Percentiles rank a stretch among this genome's conserved stretches.
Conservation (phyloP, 306 rosid species). For the Arachis hypogaea region DNA sequence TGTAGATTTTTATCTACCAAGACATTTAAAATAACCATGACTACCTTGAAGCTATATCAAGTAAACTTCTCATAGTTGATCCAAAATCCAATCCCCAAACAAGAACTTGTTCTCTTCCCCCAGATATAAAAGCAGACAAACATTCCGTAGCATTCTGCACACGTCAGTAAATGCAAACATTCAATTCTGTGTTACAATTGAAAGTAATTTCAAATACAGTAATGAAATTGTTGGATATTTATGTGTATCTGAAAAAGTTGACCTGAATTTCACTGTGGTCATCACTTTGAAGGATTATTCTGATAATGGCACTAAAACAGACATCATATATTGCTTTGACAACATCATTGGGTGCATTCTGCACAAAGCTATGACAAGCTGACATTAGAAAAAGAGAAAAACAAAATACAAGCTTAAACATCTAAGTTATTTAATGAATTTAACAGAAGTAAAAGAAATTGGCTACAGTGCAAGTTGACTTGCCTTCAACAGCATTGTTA, state of each 20-base stretch:
- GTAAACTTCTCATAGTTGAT: constrained; percentile 75
- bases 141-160: constrained; percentile 93
- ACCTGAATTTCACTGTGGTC: constrained; percentile 99
- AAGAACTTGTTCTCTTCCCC: constrained; percentile 77
- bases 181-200: constrained; percentile 33
- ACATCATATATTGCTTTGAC: constrained; percentile 75
- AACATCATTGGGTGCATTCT: constrained; percentile 84
- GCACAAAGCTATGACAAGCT: constrained; percentile 52
- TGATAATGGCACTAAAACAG: constrained; percentile 69
- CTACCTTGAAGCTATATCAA: constrained; percentile 90
- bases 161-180: constrained; percentile 37
- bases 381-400: constrained; percentile 44
- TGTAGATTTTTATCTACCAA: constrained; percentile 5
- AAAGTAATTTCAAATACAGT: constrained; percentile 31
- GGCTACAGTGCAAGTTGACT: constrained; percentile 48
- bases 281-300: constrained; percentile 74
- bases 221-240: neutral
- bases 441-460: constrained; percentile 1
- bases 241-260: constrained; percentile 6
- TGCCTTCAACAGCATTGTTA: constrained; percentile 93
- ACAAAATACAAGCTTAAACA: constrained; percentile 20
- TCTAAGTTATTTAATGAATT: constrained; percentile 19
- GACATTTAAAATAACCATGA: constrained; percentile 18
- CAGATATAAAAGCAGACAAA: constrained; percentile 79
- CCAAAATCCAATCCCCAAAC: constrained; percentile 80